Conservation (phyloP, 2,329 filamentous ascomycete genomes). For the Calonectria hongkongensis region DNA sequence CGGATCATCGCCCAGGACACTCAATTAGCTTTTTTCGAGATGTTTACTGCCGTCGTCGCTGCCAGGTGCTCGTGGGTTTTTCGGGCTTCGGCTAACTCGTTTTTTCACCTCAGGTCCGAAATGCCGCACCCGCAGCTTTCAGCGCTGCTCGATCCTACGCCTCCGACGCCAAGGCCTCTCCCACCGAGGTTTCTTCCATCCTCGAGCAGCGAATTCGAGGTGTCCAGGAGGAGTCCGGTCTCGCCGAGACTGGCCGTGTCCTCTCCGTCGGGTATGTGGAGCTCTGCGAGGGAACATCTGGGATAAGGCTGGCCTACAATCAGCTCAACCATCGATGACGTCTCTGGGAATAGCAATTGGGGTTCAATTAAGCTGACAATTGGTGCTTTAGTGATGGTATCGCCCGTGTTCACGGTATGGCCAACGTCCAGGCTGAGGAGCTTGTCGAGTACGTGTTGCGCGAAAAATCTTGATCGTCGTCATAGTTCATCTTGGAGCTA, state of each 20-base stretch:
- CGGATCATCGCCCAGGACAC: slow-evolving; percentile 41
- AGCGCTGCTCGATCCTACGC: slow-evolving; percentile 90
- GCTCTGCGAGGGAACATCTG: slow-evolving; percentile 48
- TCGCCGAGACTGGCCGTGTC: slow-evolving; percentile 99
- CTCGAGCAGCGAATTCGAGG: slow-evolving; percentile 99
- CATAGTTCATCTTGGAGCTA: slow-evolving; percentile 44
- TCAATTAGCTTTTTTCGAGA: slow-evolving; percentile 59
- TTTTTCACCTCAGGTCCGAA: slow-evolving; percentile 84
- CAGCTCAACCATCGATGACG: slow-evolving; percentile 37
- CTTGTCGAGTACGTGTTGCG: slow-evolving; percentile 92
- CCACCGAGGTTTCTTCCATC: slow-evolving; percentile 99
- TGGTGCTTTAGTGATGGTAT: slow-evolving; percentile 92
- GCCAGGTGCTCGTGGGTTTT: slow-evolving; percentile 57
- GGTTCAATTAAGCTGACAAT: slow-evolving; percentile 56
- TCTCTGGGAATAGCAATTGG: slow-evolving; percentile 41
- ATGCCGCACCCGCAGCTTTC: slow-evolving; percentile 86
- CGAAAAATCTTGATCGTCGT: slow-evolving; percentile 37
- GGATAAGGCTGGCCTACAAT: slow-evolving; percentile 42
- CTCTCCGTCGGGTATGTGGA: slow-evolving; percentile 96
- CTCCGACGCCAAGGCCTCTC: slow-evolving; percentile 93
- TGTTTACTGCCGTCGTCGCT: slow-evolving; percentile 56
- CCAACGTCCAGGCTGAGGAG: slow-evolving; percentile 99
- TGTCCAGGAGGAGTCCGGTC: slow-evolving; percentile 95
- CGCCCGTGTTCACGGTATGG: slow-evolving; percentile 99
- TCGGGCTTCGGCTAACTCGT: slow-evolving; percentile 74